Evolutionary conservation across 495 filamentous ascomycete species (phyloP).

Genomic region (Haplographium delicatum): DNA sequence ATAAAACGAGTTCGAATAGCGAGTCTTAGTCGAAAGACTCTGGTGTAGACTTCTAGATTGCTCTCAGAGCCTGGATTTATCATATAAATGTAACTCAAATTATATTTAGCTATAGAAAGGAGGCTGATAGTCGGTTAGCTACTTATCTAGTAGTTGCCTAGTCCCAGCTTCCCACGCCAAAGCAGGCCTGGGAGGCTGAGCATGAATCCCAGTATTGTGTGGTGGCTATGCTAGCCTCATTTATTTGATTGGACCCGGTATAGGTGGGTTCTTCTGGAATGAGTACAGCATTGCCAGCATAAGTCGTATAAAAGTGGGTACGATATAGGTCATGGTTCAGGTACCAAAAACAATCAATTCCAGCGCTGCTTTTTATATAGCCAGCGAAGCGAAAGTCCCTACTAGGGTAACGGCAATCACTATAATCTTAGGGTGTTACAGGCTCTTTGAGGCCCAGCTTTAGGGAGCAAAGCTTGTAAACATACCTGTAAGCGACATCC

Average conservation of each 20-base stretch:
- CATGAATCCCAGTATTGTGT: not conserved
- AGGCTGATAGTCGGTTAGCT: not conserved
- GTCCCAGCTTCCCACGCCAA: not conserved
- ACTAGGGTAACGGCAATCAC: too few relatives aligned
- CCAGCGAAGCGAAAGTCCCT: too few relatives aligned
- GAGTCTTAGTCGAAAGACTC: not conserved
- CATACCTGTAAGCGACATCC: too few relatives aligned
- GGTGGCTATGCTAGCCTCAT: not conserved
- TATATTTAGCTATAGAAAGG: not conserved
- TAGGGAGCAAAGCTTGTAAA: too few relatives aligned
- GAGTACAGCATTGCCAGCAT: too few relatives aligned
- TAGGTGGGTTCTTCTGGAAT: not conserved
- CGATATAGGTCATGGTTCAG: too few relatives aligned
- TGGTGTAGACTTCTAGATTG: not conserved
- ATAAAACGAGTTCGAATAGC: not conserved
- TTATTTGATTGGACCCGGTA: not conserved
- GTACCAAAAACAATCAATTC: too few relatives aligned
- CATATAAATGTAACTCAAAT: not conserved
- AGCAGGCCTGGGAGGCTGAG: not conserved
- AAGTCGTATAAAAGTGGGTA: too few relatives aligned
- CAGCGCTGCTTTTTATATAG: too few relatives aligned
- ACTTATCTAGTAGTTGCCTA: not conserved
- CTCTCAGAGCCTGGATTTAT: not conserved
- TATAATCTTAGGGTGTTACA: too few relatives aligned
- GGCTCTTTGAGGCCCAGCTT: too few relatives aligned